phyloP scores from a whole-genome alignment of 2,329 filamentous ascomycete species.

The Aspergillus felis region DNA sequence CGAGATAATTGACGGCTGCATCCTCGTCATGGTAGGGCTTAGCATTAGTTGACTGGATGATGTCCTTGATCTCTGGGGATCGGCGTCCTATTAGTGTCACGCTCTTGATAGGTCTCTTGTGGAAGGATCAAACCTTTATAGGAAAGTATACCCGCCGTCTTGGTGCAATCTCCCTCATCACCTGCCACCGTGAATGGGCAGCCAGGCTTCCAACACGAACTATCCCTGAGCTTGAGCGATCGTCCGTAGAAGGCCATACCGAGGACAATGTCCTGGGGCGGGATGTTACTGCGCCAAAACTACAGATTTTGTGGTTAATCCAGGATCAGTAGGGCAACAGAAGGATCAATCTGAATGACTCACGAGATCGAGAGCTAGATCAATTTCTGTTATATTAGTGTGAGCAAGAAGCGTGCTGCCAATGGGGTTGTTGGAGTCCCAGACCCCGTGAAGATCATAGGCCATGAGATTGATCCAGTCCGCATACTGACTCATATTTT shows the following conservation, averaged over 20 bases:
- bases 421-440: conserved; percentile 17
- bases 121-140: neutral
- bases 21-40: neutral
- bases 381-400: conserved; percentile 26
- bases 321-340: no score
- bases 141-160: conserved; percentile 4
- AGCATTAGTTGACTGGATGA: neutral
- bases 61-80: neutral
- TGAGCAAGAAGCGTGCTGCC: conserved; percentile 14
- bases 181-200: conserved; percentile 3
- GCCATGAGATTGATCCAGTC: conserved; percentile 22
- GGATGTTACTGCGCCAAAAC: conserved; percentile 45
- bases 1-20: neutral
- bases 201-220: conserved; percentile 5
- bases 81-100: neutral
- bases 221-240: conserved; percentile 7
- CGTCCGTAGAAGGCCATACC: conserved; percentile 48
- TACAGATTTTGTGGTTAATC: no score
- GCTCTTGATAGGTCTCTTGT: neutral
- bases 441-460: conserved; percentile 22
- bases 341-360: no score
- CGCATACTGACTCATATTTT: conserved; percentile 4
- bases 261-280: conserved; percentile 40
- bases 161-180: conserved; percentile 7
- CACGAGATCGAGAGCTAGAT: conserved; percentile 35